Conservation (phyloP, 176 grass and related monocot genomes). For the Triticum monococcum region DNA sequence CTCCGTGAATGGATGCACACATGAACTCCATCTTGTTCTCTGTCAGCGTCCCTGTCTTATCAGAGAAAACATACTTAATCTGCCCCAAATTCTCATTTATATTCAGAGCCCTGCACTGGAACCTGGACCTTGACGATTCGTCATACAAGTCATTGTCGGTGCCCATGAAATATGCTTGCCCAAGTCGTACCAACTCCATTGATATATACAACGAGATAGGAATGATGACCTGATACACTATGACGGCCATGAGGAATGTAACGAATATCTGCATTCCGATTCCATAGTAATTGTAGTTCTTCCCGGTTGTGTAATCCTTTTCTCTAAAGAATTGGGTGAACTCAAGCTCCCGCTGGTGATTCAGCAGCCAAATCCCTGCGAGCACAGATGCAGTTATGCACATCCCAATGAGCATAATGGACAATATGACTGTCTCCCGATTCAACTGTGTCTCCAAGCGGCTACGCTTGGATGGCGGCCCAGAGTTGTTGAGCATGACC, state of each 20-base stretch:
- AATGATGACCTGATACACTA: constrained; percentile 90
- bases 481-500: constrained; percentile 88
- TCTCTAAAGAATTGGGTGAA: constrained; percentile 65
- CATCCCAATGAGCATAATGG: constrained; percentile 61
- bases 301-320: constrained; percentile 65
- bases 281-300: constrained; percentile 77
- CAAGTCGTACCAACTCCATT: constrained; percentile 81
- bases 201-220: constrained; percentile 96
- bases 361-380: constrained; percentile 67
- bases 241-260: constrained; percentile 72
- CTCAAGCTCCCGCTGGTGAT: constrained; percentile 45
- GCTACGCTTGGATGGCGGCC: constrained; percentile 68
- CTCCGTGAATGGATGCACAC: constrained; percentile 51
- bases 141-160: constrained; percentile 61
- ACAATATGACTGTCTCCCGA: constrained; percentile 65
- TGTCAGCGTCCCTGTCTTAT: constrained; percentile 91
- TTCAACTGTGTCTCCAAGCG: constrained; percentile 74
- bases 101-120: constrained; percentile 88
- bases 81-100: constrained; percentile 96
- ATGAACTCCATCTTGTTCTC: constrained; percentile 93
- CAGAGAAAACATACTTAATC: constrained; percentile 83
- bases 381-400: constrained; percentile 57
- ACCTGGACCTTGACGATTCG: constrained; percentile 51
- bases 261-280: constrained; percentile 73
- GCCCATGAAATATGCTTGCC: constrained; percentile 79